Evolutionary conservation across 306 rosid species (phyloP).

Genomic region (Lathyrus oleraceus): DNA sequence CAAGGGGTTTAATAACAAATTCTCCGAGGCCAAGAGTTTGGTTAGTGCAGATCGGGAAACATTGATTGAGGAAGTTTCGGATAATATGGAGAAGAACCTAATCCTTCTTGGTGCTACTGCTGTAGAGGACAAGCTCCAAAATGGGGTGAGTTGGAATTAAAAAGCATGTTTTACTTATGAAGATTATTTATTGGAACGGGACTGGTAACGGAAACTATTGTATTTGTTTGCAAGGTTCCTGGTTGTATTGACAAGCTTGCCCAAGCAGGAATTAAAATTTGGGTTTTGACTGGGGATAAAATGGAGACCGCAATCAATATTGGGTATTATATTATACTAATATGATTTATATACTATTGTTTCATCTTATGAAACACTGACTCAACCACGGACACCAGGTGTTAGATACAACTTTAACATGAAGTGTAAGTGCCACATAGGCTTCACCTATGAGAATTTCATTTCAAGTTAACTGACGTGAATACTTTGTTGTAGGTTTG

Average conservation of each 20-base stretch:
- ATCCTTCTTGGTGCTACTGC: conserved; percentile 97
- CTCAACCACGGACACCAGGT: not conserved
- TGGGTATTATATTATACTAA: conserved; percentile 58
- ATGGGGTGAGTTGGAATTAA: conserved; percentile 70
- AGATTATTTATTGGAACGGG: conserved; percentile 10
- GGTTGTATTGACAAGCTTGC: conserved; percentile 94
- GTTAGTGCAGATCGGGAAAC: conserved; percentile 63
- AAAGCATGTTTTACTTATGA: not conserved
- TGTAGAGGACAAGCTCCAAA: conserved; percentile 98
- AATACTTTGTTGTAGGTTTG: conserved; percentile 56
- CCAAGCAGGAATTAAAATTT: conserved; percentile 95
- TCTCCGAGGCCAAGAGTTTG: conserved; percentile 63
- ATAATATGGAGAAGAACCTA: conserved; percentile 68
- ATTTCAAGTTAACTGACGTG: conserved; percentile 42
- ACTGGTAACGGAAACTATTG: conserved; percentile 35
- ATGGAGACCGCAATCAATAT: conserved; percentile 98
- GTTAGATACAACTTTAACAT: not conserved
- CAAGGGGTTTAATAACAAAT: conserved; percentile 53
- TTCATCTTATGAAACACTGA: not conserved
- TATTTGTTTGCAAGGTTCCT: conserved; percentile 69
- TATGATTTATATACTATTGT: not conserved
- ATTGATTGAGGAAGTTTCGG: conserved; percentile 69
- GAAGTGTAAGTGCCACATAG: not conserved
- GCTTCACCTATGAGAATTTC: conserved; percentile 23
- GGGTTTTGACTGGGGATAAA: conserved; percentile 99